phyloP scores from a whole-genome alignment of 371 early-diverging fungal genomes.

The Rhizopus arrhizus region DNA sequence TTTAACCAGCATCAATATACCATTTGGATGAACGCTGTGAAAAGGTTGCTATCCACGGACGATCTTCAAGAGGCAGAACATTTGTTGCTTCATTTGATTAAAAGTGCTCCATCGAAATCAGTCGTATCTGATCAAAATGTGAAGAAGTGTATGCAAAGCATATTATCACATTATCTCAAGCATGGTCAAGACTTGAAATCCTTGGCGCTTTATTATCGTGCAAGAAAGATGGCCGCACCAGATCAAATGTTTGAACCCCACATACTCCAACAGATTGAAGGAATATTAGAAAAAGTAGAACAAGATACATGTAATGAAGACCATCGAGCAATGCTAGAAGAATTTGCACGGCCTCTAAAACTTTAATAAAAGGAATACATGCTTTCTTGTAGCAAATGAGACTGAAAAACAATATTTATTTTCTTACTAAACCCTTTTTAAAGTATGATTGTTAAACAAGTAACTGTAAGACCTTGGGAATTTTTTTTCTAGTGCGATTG shows the following conservation, averaged over 20 bases:
- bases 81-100: constrained; percentile 20
- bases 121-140: constrained; percentile 11
- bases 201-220: constrained; percentile 29
- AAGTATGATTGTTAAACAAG: too few species aligned
- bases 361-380: not conserved
- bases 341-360: not conserved
- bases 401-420: too few species aligned
- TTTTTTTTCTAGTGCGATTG: constrained; percentile 2
- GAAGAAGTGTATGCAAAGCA: constrained; percentile 16
- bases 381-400: too few species aligned
- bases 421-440: too few species aligned
- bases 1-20: constrained; percentile 18
- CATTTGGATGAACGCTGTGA: constrained; percentile 19
- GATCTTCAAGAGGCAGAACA: constrained; percentile 15
- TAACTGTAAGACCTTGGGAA: not conserved
- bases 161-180: constrained; percentile 23
- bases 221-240: constrained; percentile 23
- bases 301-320: not conserved
- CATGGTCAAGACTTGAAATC: constrained; percentile 31
- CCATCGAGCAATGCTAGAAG: not conserved
- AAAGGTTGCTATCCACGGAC: not conserved
- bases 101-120: constrained; percentile 14
- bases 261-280: constrained; percentile 5
- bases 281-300: constrained; percentile 12
- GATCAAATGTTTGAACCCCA: constrained; percentile 17